Percentiles rank a stretch among this genome's conserved stretches.
Evolutionary conservation across 2,329 filamentous ascomycete genomes (phyloP).

Genomic region (Blumeria graminis): DNA sequence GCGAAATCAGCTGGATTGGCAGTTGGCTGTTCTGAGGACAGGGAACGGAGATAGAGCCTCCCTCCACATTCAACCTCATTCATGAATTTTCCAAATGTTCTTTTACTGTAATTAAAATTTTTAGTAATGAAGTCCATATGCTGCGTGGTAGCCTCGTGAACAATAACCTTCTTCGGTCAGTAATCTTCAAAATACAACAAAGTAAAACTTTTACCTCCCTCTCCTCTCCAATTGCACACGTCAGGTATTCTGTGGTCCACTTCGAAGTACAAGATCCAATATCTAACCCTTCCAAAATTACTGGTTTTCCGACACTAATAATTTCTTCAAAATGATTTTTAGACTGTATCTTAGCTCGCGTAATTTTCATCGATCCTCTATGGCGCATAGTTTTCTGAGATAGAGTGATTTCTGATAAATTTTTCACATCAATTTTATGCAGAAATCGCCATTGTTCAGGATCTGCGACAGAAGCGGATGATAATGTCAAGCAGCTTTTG

Average conservation of each 20-base stretch:
- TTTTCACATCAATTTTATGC: conserved; percentile 5
- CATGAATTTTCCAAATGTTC: conserved; percentile 42
- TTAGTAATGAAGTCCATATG: conserved; percentile 64
- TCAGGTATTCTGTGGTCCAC: conserved; percentile 49
- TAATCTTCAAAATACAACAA: not conserved
- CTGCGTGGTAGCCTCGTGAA: conserved; percentile 42
- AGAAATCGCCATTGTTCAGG: conserved; percentile 7
- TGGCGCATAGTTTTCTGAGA: not conserved
- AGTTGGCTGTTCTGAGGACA: conserved; percentile 44
- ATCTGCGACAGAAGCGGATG: not conserved
- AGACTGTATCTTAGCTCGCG: conserved; percentile 26
- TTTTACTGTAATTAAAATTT: conserved; percentile 56
- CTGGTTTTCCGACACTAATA: conserved; percentile 31
- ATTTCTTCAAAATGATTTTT: conserved; percentile 33
- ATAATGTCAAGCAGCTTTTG: conserved; percentile 18
- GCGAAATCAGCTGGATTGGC: conserved; percentile 44
- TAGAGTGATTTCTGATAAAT: too few relatives aligned
- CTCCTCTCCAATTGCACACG: conserved; percentile 31
- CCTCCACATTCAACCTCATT: conserved; percentile 31
- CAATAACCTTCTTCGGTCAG: conserved; percentile 30
- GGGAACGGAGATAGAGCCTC: conserved; percentile 52
- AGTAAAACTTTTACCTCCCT: conserved; percentile 26
- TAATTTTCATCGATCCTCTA: conserved; percentile 17
- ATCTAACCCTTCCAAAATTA: conserved; percentile 38
- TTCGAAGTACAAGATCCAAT: conserved; percentile 40